Evolutionary conservation across 2,329 filamentous ascomycete species (phyloP), one percentile per base, ranked within the genome.

Genomic region (Parascedosporium putredinis): DNA sequence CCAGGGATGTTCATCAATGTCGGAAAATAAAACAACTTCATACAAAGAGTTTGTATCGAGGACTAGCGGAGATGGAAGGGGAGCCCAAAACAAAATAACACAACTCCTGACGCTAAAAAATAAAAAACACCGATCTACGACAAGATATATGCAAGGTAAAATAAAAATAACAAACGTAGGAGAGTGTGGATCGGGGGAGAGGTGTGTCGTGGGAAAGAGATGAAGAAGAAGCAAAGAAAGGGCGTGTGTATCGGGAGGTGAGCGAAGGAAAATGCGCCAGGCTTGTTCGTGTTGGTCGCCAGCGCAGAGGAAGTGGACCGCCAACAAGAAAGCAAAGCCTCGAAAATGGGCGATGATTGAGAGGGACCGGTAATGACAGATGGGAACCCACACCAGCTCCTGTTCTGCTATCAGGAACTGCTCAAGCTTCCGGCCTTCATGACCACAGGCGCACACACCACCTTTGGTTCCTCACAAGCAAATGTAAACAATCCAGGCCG

Each of bases 401-500:
- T 16, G 33, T n/a, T n/a, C 29, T 31, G 43, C 36, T 8, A 44
- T 44, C 24, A 36, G 40, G 24, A 29, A 31, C 33, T 49, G 24
- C 36, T 23, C 29, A 22, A 22, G n/a, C 27, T 22, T n/a, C 25
- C 36, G 27, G 38, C 40, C 23, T 16, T 27, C 47, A 27, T 42
- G 25, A 27, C 42, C 47, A 23, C 16, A 12, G 27, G 20, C 18
- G 5, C n/a, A n/a, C n/a, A 24, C 16, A 23, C 42, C 22, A 31
- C 23, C 24, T 51, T 47, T 31, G 8, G 12, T 24, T 14, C 14
- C n/a, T 25, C 20, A 22, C 12, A 49, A 43, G 16, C 14, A 22
- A 50, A 51, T 47, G 49, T 51, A 51, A 51, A 51, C 44, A 51
- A 47, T 9, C 36, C 49, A 44, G 24, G 38, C 10, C 38, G 10